Conservation (phyloP, 495 filamentous ascomycete species). For the Staphylotrichum tortipilum region DNA sequence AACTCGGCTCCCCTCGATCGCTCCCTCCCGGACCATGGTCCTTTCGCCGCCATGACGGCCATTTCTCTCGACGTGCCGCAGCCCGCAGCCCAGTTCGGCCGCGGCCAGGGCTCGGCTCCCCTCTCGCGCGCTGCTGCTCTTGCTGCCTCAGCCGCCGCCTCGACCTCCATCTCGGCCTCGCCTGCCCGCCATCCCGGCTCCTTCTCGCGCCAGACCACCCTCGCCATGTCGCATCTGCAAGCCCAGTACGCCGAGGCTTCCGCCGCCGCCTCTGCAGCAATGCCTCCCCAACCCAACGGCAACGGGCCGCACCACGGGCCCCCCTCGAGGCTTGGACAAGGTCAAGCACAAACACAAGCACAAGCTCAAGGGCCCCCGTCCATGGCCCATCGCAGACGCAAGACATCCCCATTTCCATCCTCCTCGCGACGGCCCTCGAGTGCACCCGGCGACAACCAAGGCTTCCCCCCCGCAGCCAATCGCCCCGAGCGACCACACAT, state of each 20-base stretch:
- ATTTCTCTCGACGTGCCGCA: slow-evolving; percentile 17
- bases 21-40: slow-evolving; percentile 11
- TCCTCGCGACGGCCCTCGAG: slow-evolving; percentile 24
- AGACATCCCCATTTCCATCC: slow-evolving; percentile 3
- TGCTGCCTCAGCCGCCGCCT: slow-evolving; percentile 7
- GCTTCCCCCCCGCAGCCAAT: neutral
- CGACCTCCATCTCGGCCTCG: neutral
- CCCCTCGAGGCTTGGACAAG: too few relatives aligned
- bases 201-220: slow-evolving; percentile 11
- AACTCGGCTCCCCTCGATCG: neutral
- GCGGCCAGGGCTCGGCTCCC: slow-evolving; percentile 12
- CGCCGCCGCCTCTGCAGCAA: slow-evolving; percentile 2
- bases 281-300: slow-evolving; percentile 4
- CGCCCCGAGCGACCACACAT: slow-evolving; percentile 6
- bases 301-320: neutral
- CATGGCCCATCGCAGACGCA: slow-evolving; percentile 7
- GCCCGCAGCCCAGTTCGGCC: slow-evolving; percentile 10
- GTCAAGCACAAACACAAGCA: too few relatives aligned
- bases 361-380: neutral
- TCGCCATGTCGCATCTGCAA: slow-evolving; percentile 18
- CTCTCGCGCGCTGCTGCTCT: slow-evolving; percentile 6
- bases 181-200: slow-evolving; percentile 10
- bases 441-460: slow-evolving; percentile 23
- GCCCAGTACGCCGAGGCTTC: slow-evolving; percentile 17
- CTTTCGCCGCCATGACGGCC: slow-evolving; percentile 21